phyloP scores from a whole-genome alignment of 129 eudicot genomes.

The Pulicaria dysenterica region DNA sequence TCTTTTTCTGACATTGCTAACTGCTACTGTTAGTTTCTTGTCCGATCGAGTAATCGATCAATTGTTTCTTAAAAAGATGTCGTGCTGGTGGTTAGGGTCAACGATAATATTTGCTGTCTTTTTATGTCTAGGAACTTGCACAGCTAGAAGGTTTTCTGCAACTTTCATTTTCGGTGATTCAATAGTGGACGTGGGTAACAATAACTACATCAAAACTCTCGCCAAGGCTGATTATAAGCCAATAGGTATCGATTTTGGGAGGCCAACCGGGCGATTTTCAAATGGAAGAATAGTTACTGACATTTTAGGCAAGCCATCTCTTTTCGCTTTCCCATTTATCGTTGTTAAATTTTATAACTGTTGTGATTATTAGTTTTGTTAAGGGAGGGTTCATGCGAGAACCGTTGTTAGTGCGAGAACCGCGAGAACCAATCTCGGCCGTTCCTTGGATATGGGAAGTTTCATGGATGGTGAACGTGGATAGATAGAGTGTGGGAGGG shows the following conservation, averaged over 20 bases:
- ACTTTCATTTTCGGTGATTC: slow-evolving; percentile 76
- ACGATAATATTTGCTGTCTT: slow-evolving; percentile 12
- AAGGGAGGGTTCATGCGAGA: too few relatives aligned
- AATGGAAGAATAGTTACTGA: slow-evolving; percentile 80
- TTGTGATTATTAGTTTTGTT: background rate
- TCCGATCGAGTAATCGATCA: too few relatives aligned
- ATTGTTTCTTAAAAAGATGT: background rate
- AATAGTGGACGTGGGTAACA: slow-evolving; percentile 69
- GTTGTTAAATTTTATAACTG: background rate
- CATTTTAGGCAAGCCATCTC: slow-evolving; percentile 51
- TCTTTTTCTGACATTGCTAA: background rate
- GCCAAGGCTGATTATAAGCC: slow-evolving; percentile 70
- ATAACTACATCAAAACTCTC: slow-evolving; percentile 67
- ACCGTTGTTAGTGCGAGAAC: too few relatives aligned
- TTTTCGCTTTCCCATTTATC: background rate
- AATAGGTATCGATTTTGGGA: slow-evolving; percentile 72
- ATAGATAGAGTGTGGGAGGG: too few relatives aligned
- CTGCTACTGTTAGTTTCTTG: background rate
- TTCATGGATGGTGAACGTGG: too few relatives aligned
- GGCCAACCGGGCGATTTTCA: slow-evolving; percentile 74
- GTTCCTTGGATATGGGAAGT: too few relatives aligned
- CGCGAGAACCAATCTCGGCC: too few relatives aligned
- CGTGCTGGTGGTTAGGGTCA: background rate
- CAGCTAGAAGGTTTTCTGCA: slow-evolving; percentile 40
- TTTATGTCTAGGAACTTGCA: slow-evolving; percentile 26